A percentile compares a stretch with the other conserved stretches of the same genome.
phyloP scores from a whole-genome alignment of 192 early-diverging fungal species.

The Backusella australiensis region DNA sequence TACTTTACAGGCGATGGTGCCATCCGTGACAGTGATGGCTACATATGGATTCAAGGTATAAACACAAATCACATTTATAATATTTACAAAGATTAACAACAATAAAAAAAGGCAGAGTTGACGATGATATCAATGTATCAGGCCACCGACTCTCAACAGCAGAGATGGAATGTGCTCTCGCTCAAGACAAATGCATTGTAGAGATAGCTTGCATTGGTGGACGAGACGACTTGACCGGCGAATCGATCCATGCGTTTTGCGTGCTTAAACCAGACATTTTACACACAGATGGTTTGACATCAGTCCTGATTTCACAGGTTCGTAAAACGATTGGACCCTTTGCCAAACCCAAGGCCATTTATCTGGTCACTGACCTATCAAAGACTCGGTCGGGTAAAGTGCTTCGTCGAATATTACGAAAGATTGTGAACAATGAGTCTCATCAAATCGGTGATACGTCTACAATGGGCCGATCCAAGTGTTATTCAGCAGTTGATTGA shows the following conservation, averaged over 20 bases:
- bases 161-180: constrained; percentile 91
- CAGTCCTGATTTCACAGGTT: constrained; percentile 72
- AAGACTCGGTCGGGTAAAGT: constrained; percentile 97
- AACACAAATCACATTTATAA: background rate
- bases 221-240: constrained; percentile 86
- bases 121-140: constrained; percentile 91
- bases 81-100: background rate
- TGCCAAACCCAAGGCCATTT: constrained; percentile 84
- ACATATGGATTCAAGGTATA: constrained; percentile 88
- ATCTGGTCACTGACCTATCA: constrained; percentile 85
- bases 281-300: constrained; percentile 43
- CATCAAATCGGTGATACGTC: constrained; percentile 67
- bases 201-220: constrained; percentile 91
- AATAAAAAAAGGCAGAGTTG: background rate
- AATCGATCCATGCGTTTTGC: constrained; percentile 85
- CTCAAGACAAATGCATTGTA: constrained; percentile 75
- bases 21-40: constrained; percentile 87
- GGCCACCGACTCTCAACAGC: constrained; percentile 94
- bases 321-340: constrained; percentile 92
- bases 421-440: constrained; percentile 84
- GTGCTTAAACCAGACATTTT: constrained; percentile 68
- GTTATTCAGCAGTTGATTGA: constrained; percentile 3
- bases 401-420: constrained; percentile 92
- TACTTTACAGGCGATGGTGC: constrained; percentile 98
- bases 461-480: constrained; percentile 9